Percentiles rank a stretch among this genome's conserved stretches.
Evolutionary conservation across 768 basidiomycete genomes (phyloP).

Genomic region (Mycena belliarum): DNA sequence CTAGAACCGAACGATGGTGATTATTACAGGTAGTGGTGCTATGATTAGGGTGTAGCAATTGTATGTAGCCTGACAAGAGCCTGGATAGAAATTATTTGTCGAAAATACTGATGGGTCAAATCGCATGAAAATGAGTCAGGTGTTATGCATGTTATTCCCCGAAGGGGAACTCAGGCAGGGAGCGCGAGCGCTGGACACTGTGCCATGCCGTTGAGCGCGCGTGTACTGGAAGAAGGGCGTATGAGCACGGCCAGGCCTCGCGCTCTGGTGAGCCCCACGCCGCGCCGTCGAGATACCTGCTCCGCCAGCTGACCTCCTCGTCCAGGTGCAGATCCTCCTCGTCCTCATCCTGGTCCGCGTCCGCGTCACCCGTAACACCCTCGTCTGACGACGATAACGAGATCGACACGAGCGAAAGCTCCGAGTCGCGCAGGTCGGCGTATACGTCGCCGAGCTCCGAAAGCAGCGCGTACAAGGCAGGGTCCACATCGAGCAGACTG

Average conservation of each 20-base stretch:
- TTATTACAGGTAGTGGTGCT: too few relatives aligned
- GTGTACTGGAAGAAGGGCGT: slow-evolving; percentile 10
- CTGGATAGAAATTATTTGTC: too few relatives aligned
- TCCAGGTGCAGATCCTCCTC: not conserved
- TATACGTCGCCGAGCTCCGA: slow-evolving; percentile 14
- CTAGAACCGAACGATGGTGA: too few relatives aligned
- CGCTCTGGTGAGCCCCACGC: not conserved
- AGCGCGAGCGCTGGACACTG: slow-evolving; percentile 1
- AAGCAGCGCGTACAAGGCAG: slow-evolving; percentile 16
- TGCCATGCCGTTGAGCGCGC: not conserved
- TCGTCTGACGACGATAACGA: not conserved
- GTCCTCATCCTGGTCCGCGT: not conserved
- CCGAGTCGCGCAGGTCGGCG: not conserved
- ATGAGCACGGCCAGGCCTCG: slow-evolving; percentile 1
- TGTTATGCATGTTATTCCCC: too few relatives aligned
- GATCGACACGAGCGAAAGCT: slow-evolving; percentile 3
- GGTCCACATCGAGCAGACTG: not conserved
- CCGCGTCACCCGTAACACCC: too few relatives aligned
- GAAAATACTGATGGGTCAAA: too few relatives aligned
- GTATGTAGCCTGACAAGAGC: too few relatives aligned
- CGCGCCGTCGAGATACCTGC: not conserved
- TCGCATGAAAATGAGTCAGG: too few relatives aligned
- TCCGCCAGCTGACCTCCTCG: not conserved
- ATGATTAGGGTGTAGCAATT: too few relatives aligned
- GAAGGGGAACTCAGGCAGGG: slow-evolving; percentile 9